Evolutionary conservation across 2,329 filamentous ascomycete genomes (phyloP).

Genomic region (Cercospora sesami): DNA sequence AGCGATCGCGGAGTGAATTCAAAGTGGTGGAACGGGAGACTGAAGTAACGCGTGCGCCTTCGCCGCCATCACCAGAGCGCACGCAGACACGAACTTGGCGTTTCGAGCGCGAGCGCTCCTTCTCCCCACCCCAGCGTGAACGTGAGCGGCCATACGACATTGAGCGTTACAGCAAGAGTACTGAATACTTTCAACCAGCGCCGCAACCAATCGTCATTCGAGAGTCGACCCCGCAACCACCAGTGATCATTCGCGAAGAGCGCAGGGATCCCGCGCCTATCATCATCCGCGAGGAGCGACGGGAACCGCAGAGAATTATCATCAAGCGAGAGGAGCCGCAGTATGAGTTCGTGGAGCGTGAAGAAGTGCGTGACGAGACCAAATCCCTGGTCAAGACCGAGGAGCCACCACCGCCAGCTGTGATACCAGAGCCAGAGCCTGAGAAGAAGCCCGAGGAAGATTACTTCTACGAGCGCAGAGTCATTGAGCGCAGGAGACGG

Average conservation of each 20-base stretch:
- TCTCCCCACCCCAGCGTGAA: slow-evolving; percentile 44
- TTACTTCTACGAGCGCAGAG: slow-evolving; percentile 61
- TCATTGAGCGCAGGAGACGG: slow-evolving; percentile 53
- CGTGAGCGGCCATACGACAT: slow-evolving; percentile 48
- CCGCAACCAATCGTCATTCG: slow-evolving; percentile 55
- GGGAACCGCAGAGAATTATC: slow-evolving; percentile 48
- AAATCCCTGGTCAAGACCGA: slow-evolving; percentile 46
- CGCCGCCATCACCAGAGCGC: slow-evolving; percentile 45
- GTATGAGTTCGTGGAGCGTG: slow-evolving; percentile 61
- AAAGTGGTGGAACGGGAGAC: slow-evolving; percentile 42
- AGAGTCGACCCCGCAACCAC: slow-evolving; percentile 43
- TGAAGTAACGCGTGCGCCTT: slow-evolving; percentile 36
- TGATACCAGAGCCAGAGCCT: slow-evolving; percentile 24
- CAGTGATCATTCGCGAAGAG: slow-evolving; percentile 57
- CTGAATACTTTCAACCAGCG: slow-evolving; percentile 54
- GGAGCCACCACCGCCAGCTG: slow-evolving; percentile 39
- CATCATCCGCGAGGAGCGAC: slow-evolving; percentile 57
- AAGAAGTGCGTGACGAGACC: slow-evolving; percentile 53
- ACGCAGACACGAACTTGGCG: slow-evolving; percentile 53
- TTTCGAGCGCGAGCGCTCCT: slow-evolving; percentile 53
- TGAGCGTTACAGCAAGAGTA: slow-evolving; percentile 54
- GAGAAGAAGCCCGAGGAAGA: slow-evolving; percentile 53
- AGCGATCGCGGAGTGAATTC: slow-evolving; percentile 40
- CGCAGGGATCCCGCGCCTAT: slow-evolving; percentile 50
- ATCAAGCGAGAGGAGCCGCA: slow-evolving; percentile 58